Conservation (phyloP, 441 rosid genomes). For the Viola pubescens region DNA sequence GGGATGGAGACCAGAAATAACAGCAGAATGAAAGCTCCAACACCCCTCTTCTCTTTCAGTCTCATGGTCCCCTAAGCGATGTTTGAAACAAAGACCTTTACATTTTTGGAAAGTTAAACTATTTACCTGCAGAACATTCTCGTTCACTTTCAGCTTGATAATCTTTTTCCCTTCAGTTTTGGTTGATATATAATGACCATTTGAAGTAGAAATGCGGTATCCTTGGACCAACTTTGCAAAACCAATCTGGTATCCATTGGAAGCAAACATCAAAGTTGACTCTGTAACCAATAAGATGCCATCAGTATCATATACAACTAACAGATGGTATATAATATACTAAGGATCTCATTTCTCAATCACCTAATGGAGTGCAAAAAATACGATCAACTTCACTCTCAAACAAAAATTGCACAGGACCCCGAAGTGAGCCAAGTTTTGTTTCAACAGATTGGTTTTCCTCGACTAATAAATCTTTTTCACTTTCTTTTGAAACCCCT, state of each 20-base stretch:
- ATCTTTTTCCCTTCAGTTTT: slow-evolving; percentile 81
- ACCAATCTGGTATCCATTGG: slow-evolving; percentile 79
- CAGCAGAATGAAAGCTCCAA: too few species aligned
- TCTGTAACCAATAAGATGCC: slow-evolving; percentile 43
- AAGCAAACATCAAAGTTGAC: slow-evolving; percentile 87
- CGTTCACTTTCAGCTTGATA: slow-evolving; percentile 76
- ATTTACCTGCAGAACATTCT: slow-evolving; percentile 87
- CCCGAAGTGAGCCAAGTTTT: slow-evolving; percentile 57
- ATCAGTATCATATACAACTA: slow-evolving; percentile 29
- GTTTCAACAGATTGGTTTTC: slow-evolving; percentile 50
- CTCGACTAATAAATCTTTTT: slow-evolving; percentile 57
- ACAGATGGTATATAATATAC: slow-evolving; percentile 14
- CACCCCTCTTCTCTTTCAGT: too few species aligned
- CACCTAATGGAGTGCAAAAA: slow-evolving; percentile 97
- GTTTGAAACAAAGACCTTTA: neutral
- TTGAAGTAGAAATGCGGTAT: slow-evolving; percentile 60
- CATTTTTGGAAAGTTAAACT: slow-evolving; percentile 6
- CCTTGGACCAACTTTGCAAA: slow-evolving; percentile 88
- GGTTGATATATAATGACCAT: slow-evolving; percentile 83
- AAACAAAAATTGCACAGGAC: slow-evolving; percentile 83
- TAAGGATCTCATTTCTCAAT: slow-evolving; percentile 21
- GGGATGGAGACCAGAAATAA: too few species aligned
- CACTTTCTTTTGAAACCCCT: slow-evolving; percentile 53
- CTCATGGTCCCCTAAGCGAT: too few species aligned
- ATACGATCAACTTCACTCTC: slow-evolving; percentile 91